Percentiles rank a stretch among this genome's conserved stretches.
Conservation (phyloP, 2,329 filamentous ascomycete species). For the Alternaria alternata region DNA sequence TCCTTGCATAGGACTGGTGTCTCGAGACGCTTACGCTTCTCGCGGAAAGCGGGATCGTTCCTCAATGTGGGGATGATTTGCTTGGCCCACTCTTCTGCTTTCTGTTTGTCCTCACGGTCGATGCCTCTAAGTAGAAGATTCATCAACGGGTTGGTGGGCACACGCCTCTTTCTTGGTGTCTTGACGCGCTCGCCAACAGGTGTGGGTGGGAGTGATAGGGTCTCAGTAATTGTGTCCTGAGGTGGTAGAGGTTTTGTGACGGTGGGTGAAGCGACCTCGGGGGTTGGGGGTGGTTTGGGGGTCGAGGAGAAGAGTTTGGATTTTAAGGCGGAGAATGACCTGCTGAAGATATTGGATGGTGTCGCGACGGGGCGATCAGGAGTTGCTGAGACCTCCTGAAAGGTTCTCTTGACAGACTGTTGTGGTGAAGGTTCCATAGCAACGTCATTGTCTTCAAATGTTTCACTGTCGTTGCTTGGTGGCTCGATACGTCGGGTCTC, state of each 20-base stretch:
- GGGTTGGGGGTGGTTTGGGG: constrained; percentile 9
- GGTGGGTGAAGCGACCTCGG: constrained; percentile 17
- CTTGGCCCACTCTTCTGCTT: constrained; percentile 41
- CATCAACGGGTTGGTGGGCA: constrained; percentile 25
- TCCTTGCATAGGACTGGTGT: constrained; percentile 34
- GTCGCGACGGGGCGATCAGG: constrained; percentile 16
- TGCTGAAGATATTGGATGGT: constrained; percentile 26
- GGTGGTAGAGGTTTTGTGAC: constrained; percentile 20
- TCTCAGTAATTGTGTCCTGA: constrained; percentile 29
- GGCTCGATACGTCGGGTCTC: constrained; percentile 9
- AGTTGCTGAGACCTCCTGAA: constrained; percentile 14
- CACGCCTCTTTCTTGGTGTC: constrained; percentile 23
- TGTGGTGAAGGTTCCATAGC: constrained; percentile 10
- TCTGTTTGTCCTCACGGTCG: constrained; percentile 24
- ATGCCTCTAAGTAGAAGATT: constrained; percentile 31
- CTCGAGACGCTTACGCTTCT: constrained; percentile 44
- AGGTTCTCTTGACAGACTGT: constrained; percentile 9
- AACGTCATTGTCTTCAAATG: constrained; percentile 4
- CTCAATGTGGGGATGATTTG: constrained; percentile 28
- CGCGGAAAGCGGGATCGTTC: constrained; percentile 27
- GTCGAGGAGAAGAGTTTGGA: constrained; percentile 23
- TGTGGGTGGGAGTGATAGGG: constrained; percentile 36
- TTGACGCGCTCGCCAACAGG: constrained; percentile 38
- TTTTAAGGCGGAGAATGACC: constrained; percentile 35
- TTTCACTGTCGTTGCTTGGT: constrained; percentile 2